phyloP scores from a whole-genome alignment of 768 basidiomycete species.

The Leccinum uliginosum region DNA sequence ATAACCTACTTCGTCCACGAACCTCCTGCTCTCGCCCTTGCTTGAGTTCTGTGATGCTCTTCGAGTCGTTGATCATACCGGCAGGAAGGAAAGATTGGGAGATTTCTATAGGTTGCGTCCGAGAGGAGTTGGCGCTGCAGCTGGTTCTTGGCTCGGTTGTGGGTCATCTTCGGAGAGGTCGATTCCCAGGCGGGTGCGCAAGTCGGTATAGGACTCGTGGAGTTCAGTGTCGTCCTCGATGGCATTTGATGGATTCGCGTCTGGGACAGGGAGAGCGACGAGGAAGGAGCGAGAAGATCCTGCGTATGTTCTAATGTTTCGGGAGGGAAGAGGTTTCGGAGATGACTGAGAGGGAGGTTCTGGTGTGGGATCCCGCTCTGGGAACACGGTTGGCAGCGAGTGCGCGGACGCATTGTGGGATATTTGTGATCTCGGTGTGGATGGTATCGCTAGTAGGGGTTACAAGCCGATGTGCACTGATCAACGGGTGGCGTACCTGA shows the following conservation, averaged over 20 bases:
- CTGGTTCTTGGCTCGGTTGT: constrained; percentile 25
- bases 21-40: constrained; percentile 76
- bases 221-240: constrained; percentile 48
- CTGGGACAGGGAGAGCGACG: constrained; percentile 47
- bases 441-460: constrained; percentile 4
- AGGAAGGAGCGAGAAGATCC: constrained; percentile 80
- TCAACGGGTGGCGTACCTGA: constrained; percentile 15
- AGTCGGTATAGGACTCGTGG: constrained; percentile 71
- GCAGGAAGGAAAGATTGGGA: constrained; percentile 41
- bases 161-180: constrained; percentile 76
- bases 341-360: constrained; percentile 18
- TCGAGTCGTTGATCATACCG: constrained; percentile 69
- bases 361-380: constrained; percentile 26
- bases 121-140: constrained; percentile 1
- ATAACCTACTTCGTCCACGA: constrained; percentile 82
- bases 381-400: constrained; percentile 14
- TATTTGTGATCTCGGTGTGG: not conserved
- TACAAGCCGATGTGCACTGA: not conserved
- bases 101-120: constrained; percentile 30
- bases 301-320: constrained; percentile 63
- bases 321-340: constrained; percentile 21
- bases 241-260: constrained; percentile 21
- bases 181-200: constrained; percentile 78
- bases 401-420: constrained; percentile 24
- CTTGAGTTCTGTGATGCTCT: constrained; percentile 77